Evolutionary conservation across 495 filamentous ascomycete species (phyloP).

Genomic region (Haplographium delicatum): DNA sequence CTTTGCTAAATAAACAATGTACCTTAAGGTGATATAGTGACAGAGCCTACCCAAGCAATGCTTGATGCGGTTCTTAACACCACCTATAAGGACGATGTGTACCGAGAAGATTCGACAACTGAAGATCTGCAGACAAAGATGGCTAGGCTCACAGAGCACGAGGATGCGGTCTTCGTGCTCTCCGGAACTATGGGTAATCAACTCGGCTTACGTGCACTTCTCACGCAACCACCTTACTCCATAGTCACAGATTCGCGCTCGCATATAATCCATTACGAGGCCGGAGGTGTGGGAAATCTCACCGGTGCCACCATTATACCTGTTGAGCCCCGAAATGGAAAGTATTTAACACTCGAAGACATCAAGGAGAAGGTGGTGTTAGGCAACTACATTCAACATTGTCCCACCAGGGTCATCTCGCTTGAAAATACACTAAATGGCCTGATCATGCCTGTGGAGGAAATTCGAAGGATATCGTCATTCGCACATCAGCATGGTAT

Average conservation of each 20-base stretch:
- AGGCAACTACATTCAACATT: slow-evolving; percentile 49
- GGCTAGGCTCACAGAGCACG: slow-evolving; percentile 64
- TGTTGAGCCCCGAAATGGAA: slow-evolving; percentile 56
- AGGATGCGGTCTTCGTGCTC: slow-evolving; percentile 67
- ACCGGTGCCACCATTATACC: slow-evolving; percentile 53
- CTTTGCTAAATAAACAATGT: no score
- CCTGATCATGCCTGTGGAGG: slow-evolving; percentile 64
- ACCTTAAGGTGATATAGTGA: slow-evolving; percentile 72
- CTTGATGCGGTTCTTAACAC: slow-evolving; percentile 54
- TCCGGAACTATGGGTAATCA: slow-evolving; percentile 91
- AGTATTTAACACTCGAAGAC: slow-evolving; percentile 71
- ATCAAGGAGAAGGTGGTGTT: slow-evolving; percentile 50
- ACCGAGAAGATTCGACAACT: slow-evolving; percentile 72
- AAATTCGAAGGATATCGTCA: slow-evolving; percentile 56
- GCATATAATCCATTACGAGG: slow-evolving; percentile 65
- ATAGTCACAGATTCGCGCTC: slow-evolving; percentile 60
- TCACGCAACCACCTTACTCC: slow-evolving; percentile 62
- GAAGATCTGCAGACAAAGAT: slow-evolving; percentile 62
- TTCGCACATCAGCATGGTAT: slow-evolving; percentile 64
- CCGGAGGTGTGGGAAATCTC: slow-evolving; percentile 57
- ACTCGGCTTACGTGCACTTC: slow-evolving; percentile 57
- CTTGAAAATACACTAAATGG: slow-evolving; percentile 82
- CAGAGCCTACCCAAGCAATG: slow-evolving; percentile 77
- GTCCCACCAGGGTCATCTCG: slow-evolving; percentile 70
- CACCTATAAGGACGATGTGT: slow-evolving; percentile 73